phyloP scores from a whole-genome alignment of 371 early-diverging fungal genomes.

The Coemansia sp. region DNA sequence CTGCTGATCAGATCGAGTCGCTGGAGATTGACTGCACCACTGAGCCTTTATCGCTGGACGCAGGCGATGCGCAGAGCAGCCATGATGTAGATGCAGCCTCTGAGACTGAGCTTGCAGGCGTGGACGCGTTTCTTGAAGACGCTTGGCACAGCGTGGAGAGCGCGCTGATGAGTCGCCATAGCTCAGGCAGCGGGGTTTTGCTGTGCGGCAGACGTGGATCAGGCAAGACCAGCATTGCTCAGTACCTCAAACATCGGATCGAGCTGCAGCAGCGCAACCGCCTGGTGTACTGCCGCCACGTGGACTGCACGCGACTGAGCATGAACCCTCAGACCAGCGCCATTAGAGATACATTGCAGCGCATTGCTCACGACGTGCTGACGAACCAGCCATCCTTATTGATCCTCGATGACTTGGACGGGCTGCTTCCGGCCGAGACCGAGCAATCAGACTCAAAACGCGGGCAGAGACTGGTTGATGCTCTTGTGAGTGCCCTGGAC shows the following conservation, averaged over 20 bases:
- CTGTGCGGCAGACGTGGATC: slow-evolving; percentile 82
- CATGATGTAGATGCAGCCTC: too few species aligned
- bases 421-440: slow-evolving; percentile 80
- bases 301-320: slow-evolving; percentile 55
- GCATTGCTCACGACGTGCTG: slow-evolving; percentile 65
- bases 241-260: slow-evolving; percentile 55
- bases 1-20: not conserved
- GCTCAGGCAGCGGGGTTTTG: slow-evolving; percentile 66
- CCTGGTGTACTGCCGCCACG: slow-evolving; percentile 54
- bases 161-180: slow-evolving; percentile 15
- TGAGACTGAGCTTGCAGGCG: slow-evolving; percentile 26
- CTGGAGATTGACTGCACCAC: slow-evolving; percentile 3
- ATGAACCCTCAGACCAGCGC: slow-evolving; percentile 44
- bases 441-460: slow-evolving; percentile 54
- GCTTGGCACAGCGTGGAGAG: slow-evolving; percentile 31
- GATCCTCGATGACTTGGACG: slow-evolving; percentile 96
- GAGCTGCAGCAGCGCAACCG: slow-evolving; percentile 38
- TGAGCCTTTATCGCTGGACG: not conserved
- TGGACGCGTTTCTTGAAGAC: slow-evolving; percentile 29
- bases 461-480: slow-evolving; percentile 16
- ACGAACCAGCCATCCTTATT: slow-evolving; percentile 83
- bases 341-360: slow-evolving; percentile 66
- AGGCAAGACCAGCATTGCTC: slow-evolving; percentile 77
- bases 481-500: slow-evolving; percentile 3
- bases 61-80: not conserved